phyloP scores from a whole-genome alignment of 176 grass and related monocot species.

The Eremochloa ophiuroides region DNA sequence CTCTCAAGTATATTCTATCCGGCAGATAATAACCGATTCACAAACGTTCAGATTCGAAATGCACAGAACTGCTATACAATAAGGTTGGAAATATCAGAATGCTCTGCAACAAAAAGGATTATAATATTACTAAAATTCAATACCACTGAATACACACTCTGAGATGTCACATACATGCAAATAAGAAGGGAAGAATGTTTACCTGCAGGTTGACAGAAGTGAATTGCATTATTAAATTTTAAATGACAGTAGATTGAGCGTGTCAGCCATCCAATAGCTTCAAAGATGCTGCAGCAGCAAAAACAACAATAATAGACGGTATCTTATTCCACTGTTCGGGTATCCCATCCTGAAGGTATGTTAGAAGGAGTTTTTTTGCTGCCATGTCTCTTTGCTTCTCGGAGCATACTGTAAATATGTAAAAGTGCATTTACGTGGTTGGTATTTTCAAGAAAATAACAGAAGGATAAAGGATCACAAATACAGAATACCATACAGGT shows the following conservation, averaged over 20 bases:
- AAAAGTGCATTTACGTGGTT: neutral
- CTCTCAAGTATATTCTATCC: slow-evolving; percentile 75
- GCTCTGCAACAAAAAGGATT: slow-evolving; percentile 42
- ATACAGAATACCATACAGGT: slow-evolving; percentile 5
- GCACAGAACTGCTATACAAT: slow-evolving; percentile 61
- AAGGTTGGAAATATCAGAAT: slow-evolving; percentile 82
- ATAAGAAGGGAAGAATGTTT: slow-evolving; percentile 1
- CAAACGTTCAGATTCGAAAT: slow-evolving; percentile 73
- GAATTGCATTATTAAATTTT: slow-evolving; percentile 70
- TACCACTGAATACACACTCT: neutral
- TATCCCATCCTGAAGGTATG: slow-evolving; percentile 94
- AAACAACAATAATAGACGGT: slow-evolving; percentile 80
- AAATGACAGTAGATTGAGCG: slow-evolving; percentile 69
- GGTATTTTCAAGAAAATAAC: slow-evolving; percentile 6
- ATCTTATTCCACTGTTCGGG: slow-evolving; percentile 83
- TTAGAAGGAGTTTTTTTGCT: slow-evolving; percentile 90
- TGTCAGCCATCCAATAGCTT: slow-evolving; percentile 62
- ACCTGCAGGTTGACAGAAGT: slow-evolving; percentile 69
- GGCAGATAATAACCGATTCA: slow-evolving; percentile 88
- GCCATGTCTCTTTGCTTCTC: slow-evolving; percentile 78
- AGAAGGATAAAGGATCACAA: neutral
- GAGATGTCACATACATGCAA: neutral
- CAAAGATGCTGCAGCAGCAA: slow-evolving; percentile 87
- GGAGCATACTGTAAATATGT: slow-evolving; percentile 58
- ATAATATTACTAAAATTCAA: slow-evolving; percentile 16